Conservation (phyloP, 2,329 filamentous ascomycete species). For the Aureobasidium mangrovei region DNA sequence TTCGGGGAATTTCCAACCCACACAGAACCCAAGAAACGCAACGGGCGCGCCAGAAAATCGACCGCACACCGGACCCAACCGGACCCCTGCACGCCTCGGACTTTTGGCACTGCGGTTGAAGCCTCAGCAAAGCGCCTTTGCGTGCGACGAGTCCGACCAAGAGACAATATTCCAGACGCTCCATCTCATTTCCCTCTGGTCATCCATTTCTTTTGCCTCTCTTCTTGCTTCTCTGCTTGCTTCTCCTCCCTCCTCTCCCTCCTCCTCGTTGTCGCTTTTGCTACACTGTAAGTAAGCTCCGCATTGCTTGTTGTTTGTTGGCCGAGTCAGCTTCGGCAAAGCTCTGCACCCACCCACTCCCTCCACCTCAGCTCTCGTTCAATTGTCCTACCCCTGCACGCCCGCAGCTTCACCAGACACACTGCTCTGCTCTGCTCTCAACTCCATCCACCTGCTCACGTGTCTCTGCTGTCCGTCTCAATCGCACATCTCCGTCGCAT, state of each 20-base stretch:
- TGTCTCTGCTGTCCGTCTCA: conserved; percentile 3
- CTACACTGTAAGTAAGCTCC: conserved; percentile 11
- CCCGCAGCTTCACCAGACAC: not conserved
- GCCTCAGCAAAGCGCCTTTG: conserved; percentile 14
- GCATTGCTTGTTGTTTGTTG: not conserved
- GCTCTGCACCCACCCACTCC: conserved; percentile 5
- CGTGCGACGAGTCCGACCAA: conserved; percentile 6
- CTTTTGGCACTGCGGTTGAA: conserved; percentile 16
- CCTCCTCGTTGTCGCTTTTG: conserved; percentile 11
- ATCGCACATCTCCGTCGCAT: not conserved
- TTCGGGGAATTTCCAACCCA: conserved; percentile 13
- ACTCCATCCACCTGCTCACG: not conserved
- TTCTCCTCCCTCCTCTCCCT: not conserved
- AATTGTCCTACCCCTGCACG: conserved; percentile 7
- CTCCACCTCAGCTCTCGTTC: not conserved
- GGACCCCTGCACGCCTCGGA: conserved; percentile 12
- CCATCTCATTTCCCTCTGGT: conserved; percentile 6
- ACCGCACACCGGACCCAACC: conserved; percentile 9
- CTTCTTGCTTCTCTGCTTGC: conserved; percentile 15
- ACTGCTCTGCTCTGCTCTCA: not conserved
- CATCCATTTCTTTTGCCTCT: conserved; percentile 2
- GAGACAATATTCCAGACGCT: conserved; percentile 3
- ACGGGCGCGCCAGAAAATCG: conserved; percentile 5
- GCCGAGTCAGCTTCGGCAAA: conserved; percentile 12
- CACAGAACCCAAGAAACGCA: conserved; percentile 4